These are phyloP conservation scores for Eucalyptus fibrosa DNA, from an alignment of 345 rosid species.

Conservation along the genomic window DNA sequence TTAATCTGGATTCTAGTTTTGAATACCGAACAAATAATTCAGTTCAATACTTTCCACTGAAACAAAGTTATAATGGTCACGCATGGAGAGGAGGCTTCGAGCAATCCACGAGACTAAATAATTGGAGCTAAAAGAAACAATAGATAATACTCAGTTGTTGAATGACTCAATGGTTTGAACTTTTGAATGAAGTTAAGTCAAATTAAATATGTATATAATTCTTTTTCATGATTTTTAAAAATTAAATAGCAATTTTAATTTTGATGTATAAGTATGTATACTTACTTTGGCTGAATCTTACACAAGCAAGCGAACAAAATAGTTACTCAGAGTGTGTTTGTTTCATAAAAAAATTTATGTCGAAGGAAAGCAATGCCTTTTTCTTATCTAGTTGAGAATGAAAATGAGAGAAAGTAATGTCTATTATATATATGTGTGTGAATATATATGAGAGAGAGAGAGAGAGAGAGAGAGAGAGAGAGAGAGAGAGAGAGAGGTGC, in stretches of 20 bases:
- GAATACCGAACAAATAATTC: neutral
- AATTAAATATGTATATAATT: neutral
- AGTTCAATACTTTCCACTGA: neutral
- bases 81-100: neutral
- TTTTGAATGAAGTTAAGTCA: neutral
- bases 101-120: neutral
- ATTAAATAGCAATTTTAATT: neutral
- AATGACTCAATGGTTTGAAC: neutral
- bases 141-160: neutral
- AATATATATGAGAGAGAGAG: neutral
- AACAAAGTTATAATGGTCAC: neutral
- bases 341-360: no score
- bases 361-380: neutral
- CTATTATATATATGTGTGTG: no score
- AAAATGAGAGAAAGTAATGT: neutral
- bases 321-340: neutral
- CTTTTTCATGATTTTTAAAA: neutral
- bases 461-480: neutral
- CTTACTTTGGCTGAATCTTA: neutral
- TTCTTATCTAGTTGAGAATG: neutral
- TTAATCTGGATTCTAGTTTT: neutral
- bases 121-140: neutral
- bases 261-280: neutral
- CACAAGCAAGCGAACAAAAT: neutral
- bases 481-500: no score